These are phyloP conservation scores for Linum lewisii DNA, from an alignment of 345 rosid genomes.

Conservation along the genomic window DNA sequence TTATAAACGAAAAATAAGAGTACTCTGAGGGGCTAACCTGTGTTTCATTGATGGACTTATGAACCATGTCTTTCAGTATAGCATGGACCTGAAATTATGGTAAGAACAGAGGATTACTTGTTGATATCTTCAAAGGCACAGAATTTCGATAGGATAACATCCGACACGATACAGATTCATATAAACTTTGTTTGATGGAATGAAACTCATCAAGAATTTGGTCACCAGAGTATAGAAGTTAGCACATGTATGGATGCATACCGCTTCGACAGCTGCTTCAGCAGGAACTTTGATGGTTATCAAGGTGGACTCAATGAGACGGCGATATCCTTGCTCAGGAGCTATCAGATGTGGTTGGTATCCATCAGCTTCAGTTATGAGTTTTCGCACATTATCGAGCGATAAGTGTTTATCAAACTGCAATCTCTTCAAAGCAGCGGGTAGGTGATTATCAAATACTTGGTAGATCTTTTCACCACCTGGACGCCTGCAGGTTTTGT, in stretches of 20 bases:
- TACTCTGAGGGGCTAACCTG: conserved; percentile 36
- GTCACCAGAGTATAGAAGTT: too few relatives aligned
- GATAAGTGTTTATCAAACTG: conserved; percentile 90
- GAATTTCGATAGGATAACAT: too few relatives aligned
- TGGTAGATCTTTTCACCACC: conserved; percentile 89
- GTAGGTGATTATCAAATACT: conserved; percentile 83
- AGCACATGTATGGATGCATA: conserved; percentile 15
- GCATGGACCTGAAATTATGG: conserved; percentile 53
- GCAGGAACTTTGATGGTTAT: conserved; percentile 85
- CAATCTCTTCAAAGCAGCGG: conserved; percentile 82
- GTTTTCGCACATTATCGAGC: conserved; percentile 72
- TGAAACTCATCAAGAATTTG: too few relatives aligned
- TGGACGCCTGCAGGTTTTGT: conserved; percentile 53
- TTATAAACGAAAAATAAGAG: too few relatives aligned
- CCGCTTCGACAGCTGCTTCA: conserved; percentile 97
- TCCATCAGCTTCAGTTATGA: conserved; percentile 96
- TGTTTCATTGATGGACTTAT: conserved; percentile 62
- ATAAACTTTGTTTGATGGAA: too few relatives aligned
- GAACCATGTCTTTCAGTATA: conserved; percentile 77
- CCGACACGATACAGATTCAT: too few relatives aligned
- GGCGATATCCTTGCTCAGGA: conserved; percentile 96
- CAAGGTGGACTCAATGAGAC: conserved; percentile 80
- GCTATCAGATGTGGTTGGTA: conserved; percentile 97
- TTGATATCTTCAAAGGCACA: background rate
- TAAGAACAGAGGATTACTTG: background rate